Conservation (phyloP, 306 rosid genomes). For the Lathyrus aphaca region DNA sequence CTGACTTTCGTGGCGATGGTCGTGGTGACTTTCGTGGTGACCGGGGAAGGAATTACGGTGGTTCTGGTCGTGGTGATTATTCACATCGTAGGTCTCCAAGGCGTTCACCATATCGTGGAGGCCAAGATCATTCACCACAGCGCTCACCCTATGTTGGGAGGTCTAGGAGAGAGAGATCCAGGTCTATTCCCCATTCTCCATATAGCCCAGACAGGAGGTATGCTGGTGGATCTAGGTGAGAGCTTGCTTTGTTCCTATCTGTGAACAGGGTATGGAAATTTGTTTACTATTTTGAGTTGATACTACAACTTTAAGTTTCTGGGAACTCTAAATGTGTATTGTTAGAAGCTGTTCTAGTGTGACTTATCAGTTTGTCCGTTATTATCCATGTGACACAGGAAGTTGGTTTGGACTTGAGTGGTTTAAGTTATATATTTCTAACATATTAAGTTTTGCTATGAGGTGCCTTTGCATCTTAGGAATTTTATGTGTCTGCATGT, state of each 20-base stretch:
- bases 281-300: not conserved
- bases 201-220: slow-evolving; percentile 80
- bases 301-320: slow-evolving; percentile 17
- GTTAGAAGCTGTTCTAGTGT: not conserved
- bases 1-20: slow-evolving; percentile 79
- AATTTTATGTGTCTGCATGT: not conserved
- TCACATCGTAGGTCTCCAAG: slow-evolving; percentile 81
- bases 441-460: not conserved
- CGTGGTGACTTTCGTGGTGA: slow-evolving; percentile 6
- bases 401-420: not conserved
- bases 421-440: not conserved
- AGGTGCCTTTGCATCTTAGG: slow-evolving; percentile 1
- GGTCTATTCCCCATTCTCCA: slow-evolving; percentile 71
- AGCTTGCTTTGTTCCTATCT: slow-evolving; percentile 13
- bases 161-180: slow-evolving; percentile 84
- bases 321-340: slow-evolving; percentile 10
- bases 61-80: slow-evolving; percentile 7
- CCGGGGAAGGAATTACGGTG: not conserved
- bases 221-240: slow-evolving; percentile 68
- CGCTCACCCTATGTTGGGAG: slow-evolving; percentile 76
- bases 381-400: not conserved
- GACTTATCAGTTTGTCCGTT: slow-evolving; percentile 12
- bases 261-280: not conserved
- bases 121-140: slow-evolving; percentile 75
- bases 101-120: slow-evolving; percentile 82